These are phyloP conservation scores for Bondarzewia mesenterica DNA, from an alignment of 1,284 basidiomycete genomes.

Conservation along the genomic window DNA sequence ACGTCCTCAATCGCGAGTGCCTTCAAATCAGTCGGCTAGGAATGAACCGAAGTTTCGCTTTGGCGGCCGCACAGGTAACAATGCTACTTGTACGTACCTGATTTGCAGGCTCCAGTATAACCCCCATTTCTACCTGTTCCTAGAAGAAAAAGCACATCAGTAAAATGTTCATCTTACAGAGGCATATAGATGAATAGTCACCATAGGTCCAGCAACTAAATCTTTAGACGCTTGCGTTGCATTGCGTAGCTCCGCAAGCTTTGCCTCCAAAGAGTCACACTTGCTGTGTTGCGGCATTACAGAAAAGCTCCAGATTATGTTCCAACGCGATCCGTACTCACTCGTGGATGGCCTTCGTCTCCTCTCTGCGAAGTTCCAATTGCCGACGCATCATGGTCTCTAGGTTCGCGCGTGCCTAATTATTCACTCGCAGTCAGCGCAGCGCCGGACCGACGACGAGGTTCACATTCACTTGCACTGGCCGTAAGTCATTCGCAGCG, in stretches of 20 bases:
- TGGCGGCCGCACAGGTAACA: background rate
- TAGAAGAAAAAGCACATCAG: background rate
- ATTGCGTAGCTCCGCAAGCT: conserved; percentile 45
- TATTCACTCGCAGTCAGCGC: background rate
- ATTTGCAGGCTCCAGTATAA: background rate
- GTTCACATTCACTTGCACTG: conserved; percentile 50
- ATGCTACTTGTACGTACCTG: conserved; percentile 6
- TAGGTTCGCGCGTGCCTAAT: conserved; percentile 60
- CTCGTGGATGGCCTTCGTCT: conserved; percentile 58
- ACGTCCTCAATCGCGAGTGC: conserved; percentile 33
- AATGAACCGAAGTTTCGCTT: background rate
- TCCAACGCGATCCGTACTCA: conserved; percentile 24
- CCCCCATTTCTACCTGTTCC: background rate
- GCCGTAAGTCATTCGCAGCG: conserved; percentile 73
- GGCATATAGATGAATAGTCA: no score
- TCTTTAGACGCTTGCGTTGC: conserved; percentile 16
- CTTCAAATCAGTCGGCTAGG: conserved; percentile 9
- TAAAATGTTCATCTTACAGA: no score
- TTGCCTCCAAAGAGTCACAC: conserved; percentile 60
- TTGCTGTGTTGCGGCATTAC: conserved; percentile 47
- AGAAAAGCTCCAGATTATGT: background rate
- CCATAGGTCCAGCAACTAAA: background rate
- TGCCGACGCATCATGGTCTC: conserved; percentile 73
- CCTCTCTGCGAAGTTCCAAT: conserved; percentile 57
- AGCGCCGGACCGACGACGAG: background rate